Conservation (phyloP, 83 land plant genomes). For the Thuja plicata region DNA sequence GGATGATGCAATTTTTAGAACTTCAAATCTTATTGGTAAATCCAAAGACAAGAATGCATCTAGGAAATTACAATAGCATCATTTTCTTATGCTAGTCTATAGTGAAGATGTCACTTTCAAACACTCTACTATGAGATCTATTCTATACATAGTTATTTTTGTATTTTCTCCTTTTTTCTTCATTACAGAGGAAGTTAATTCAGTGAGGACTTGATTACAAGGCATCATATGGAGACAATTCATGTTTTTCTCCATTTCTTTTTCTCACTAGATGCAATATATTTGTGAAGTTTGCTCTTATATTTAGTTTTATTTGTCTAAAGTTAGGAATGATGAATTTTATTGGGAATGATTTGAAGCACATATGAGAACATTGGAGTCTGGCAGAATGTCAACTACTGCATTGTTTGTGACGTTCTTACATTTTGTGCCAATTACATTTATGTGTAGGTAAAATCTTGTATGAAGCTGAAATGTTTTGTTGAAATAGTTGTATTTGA, state of each 20-base stretch:
- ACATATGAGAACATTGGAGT: not conserved
- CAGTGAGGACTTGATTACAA: not conserved
- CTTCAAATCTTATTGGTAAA: conserved; percentile 22
- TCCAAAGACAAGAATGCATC: conserved; percentile 14
- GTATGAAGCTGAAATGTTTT: not conserved
- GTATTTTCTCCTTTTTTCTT: not conserved
- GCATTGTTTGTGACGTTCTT: not conserved
- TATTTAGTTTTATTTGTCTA: not conserved
- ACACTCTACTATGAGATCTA: not conserved
- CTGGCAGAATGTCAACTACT: not conserved
- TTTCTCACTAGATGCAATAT: not conserved
- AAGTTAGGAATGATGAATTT: not conserved
- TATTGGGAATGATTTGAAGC: not conserved
- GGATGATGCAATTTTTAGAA: conserved; percentile 73
- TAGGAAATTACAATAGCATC: conserved; percentile 19
- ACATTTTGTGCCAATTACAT: not conserved
- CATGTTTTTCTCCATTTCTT: not conserved
- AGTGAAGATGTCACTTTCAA: not conserved
- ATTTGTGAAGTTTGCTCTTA: not conserved
- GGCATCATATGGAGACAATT: not conserved
- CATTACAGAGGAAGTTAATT: not conserved
- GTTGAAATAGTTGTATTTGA: not conserved
- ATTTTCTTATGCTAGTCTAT: not conserved
- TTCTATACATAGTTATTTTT: not conserved
- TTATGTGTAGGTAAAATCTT: not conserved